Percentiles rank a stretch among this genome's conserved stretches.
phyloP scores from a whole-genome alignment of 2,329 filamentous ascomycete genomes.

The Aspergillus spinulosporus region DNA sequence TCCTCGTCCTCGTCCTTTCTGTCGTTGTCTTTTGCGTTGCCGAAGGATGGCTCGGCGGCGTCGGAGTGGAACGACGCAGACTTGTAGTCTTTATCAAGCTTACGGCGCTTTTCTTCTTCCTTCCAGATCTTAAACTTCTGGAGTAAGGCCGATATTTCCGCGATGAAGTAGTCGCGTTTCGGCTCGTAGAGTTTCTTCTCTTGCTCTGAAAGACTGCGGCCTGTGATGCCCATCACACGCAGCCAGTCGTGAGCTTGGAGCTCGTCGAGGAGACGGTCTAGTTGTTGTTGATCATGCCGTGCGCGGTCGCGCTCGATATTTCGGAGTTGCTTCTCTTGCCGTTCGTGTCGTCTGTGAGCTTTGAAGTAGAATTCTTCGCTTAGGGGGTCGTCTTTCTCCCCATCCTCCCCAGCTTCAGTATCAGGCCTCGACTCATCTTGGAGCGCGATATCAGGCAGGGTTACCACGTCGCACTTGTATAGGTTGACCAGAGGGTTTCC shows the following conservation, averaged over 20 bases:
- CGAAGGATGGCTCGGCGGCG: constrained; percentile 1
- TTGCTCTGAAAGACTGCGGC: constrained; percentile 75
- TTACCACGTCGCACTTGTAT: constrained; percentile 38
- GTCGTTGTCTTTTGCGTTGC: constrained; percentile 37
- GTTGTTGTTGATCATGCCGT: constrained; percentile 65
- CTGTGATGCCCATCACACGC: constrained; percentile 84
- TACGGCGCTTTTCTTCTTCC: constrained; percentile 81
- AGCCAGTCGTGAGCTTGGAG: constrained; percentile 92
- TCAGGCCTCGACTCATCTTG: background rate
- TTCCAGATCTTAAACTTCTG: constrained; percentile 88
- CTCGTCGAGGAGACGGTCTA: constrained; percentile 72
- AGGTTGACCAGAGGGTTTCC: constrained; percentile 41
- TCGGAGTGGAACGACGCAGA: constrained; percentile 9
- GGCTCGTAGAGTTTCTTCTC: constrained; percentile 85
- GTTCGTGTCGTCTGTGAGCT: constrained; percentile 61
- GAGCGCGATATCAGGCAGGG: constrained; percentile 15
- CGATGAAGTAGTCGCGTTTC: constrained; percentile 80
- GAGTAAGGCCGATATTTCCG: constrained; percentile 75
- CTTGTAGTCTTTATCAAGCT: constrained; percentile 72
- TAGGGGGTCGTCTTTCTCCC: constrained; percentile 52
- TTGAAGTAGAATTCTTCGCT: constrained; percentile 57
- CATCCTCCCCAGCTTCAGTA: background rate
- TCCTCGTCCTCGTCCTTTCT: constrained; percentile 33
- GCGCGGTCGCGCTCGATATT: constrained; percentile 67
- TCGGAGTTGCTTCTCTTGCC: constrained; percentile 67